Conservation (phyloP, 768 basidiomycete genomes). For the Phanerochaete sordida region DNA sequence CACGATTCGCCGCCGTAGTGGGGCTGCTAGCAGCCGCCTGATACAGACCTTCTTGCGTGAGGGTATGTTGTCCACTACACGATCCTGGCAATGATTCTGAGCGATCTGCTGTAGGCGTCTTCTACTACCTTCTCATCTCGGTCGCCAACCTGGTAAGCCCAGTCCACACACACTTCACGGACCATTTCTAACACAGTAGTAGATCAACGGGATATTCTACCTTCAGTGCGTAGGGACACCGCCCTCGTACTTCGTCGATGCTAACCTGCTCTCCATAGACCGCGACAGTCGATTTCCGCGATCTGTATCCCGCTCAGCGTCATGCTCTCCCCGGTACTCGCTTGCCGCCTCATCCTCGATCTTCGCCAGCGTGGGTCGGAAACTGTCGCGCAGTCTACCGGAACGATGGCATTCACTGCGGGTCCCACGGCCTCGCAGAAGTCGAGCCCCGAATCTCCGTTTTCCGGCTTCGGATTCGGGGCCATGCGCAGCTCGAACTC, state of each 20-base stretch:
- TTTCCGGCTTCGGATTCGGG: constrained; percentile 25
- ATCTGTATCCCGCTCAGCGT: constrained; percentile 83
- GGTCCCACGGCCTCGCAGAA: constrained; percentile 22
- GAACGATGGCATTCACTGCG: constrained; percentile 27
- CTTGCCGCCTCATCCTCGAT: constrained; percentile 80
- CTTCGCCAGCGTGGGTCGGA: constrained; percentile 80
- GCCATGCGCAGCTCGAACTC: constrained; percentile 18
- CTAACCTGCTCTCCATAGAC: constrained; percentile 39
- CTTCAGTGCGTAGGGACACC: constrained; percentile 55
- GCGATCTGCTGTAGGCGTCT: constrained; percentile 50
- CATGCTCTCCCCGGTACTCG: constrained; percentile 77
- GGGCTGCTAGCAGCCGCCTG: constrained; percentile 71
- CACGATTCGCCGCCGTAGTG: constrained; percentile 68
- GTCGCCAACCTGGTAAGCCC: constrained; percentile 66
- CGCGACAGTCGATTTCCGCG: constrained; percentile 77
- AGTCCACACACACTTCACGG: constrained; percentile 5
- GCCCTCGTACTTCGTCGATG: neutral
- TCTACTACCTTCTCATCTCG: constrained; percentile 85
- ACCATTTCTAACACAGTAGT: neutral
- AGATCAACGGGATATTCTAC: constrained; percentile 82
- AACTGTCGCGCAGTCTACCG: constrained; percentile 62
- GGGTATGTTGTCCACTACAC: constrained; percentile 38
- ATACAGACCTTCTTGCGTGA: constrained; percentile 85
- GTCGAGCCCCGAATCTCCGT: constrained; percentile 25
- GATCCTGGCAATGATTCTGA: neutral